Percentiles rank a stretch among this genome's conserved stretches.
Conservation (phyloP, 164 flowering plant genomes). For the Macadamia tetraphylla region DNA sequence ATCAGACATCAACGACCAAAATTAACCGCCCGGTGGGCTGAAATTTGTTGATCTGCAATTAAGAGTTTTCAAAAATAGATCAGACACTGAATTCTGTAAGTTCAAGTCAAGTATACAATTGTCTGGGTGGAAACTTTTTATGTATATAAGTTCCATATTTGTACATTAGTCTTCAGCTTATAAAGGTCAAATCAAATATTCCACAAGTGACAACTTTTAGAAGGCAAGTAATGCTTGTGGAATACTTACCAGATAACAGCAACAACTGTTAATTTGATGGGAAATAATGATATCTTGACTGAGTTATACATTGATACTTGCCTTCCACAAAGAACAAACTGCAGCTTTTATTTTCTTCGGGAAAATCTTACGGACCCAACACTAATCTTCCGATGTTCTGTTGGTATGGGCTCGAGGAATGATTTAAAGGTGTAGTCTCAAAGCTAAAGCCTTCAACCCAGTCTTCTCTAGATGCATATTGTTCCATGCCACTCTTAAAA, state of each 20-base stretch:
- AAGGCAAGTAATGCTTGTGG: not conserved
- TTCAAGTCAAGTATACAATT: no score
- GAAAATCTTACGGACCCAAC: conserved; percentile 48
- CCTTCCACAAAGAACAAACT: not conserved
- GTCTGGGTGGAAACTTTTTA: not conserved
- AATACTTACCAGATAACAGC: no score
- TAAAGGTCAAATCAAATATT: not conserved
- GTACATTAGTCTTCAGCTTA: not conserved
- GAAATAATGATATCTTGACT: not conserved
- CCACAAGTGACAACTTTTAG: not conserved
- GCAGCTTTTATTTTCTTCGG: not conserved
- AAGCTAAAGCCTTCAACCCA: conserved; percentile 33
- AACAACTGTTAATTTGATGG: not conserved
- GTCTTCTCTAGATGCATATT: conserved; percentile 44
- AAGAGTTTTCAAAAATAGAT: not conserved
- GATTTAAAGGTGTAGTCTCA: conserved; percentile 39
- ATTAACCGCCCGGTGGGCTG: no score
- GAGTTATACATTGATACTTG: not conserved
- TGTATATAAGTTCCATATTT: not conserved
- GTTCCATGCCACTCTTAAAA: conserved; percentile 33
- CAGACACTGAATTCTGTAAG: no score
- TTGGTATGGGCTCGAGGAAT: conserved; percentile 44
- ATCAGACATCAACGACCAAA: no score
- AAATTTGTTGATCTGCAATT: not conserved
- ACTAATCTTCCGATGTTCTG: conserved; percentile 54